These are phyloP conservation scores for Volvox africanus DNA, from an alignment of 139 green algal species.

Conservation along the genomic window DNA sequence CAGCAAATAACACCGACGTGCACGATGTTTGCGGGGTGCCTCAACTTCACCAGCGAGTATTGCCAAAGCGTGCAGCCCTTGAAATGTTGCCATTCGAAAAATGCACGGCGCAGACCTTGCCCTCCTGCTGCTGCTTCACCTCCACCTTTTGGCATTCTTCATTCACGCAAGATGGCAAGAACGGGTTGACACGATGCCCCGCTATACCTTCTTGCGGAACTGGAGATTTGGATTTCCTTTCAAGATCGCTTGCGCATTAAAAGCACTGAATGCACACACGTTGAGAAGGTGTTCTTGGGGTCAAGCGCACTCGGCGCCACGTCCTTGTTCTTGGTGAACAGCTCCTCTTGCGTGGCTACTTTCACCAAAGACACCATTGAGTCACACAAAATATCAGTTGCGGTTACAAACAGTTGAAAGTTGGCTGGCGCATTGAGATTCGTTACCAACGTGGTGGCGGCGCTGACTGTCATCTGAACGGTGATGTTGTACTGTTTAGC, in stretches of 20 bases:
- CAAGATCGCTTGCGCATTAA: background rate
- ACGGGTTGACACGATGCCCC: too few relatives aligned
- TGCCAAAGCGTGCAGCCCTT: too few relatives aligned
- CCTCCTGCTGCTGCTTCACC: too few relatives aligned
- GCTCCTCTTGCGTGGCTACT: constrained; percentile 6
- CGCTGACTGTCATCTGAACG: background rate
- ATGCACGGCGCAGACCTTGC: too few relatives aligned
- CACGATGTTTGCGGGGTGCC: too few relatives aligned
- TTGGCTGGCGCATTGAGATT: background rate
- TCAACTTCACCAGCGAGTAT: too few relatives aligned
- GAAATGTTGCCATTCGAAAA: too few relatives aligned
- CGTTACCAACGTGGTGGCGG: background rate
- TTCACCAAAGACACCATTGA: constrained; percentile 4
- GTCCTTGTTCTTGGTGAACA: constrained; percentile 1
- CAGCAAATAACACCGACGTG: too few relatives aligned
- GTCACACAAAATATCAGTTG: constrained; percentile 19
- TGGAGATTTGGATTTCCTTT: too few relatives aligned
- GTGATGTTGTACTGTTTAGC: constrained; percentile 25
- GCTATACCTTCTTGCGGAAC: too few relatives aligned
- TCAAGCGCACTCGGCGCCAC: background rate
- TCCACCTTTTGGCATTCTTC: too few relatives aligned
- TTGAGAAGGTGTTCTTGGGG: background rate
- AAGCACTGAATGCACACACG: constrained; percentile 21
- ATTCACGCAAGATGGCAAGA: too few relatives aligned
- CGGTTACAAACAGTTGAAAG: constrained; percentile 29